Base-by-base conservation (phyloP, 2,329 filamentous ascomycete genomes). In the Thermoascus crustaceus region DNA sequence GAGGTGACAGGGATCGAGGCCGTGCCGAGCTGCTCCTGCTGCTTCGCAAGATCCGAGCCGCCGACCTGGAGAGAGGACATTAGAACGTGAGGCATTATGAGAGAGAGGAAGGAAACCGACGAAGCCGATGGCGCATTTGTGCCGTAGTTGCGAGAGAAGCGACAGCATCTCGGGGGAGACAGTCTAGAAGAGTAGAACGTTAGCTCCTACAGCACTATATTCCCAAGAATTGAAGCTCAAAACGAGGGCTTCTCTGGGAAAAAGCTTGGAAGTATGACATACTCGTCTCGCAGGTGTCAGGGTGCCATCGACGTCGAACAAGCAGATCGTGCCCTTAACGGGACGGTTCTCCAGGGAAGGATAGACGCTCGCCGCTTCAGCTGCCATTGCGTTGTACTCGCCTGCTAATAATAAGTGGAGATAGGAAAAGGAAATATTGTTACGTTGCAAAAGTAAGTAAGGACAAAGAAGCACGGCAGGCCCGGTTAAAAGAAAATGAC, bases 271-370 rank as follows among this genome's bases (percentile, higher is more conserved):
- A 10, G 19, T 31, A 32, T n/a, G 23, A 61, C 72, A 42, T 71
- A 93, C 85, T 52, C 74, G 72, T 47, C 91, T 79, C 30, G 91
- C 80, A 26, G 79, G 82, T 10, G 87, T 91, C 49, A 98, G 76
- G 19, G 91, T 95, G 55, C 78, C 85, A 61, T 98, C 91, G 41
- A 98, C 91, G 66, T 98, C 91, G 66, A 98, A 98, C 45, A 98
- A 81, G 56, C 78, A 80, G 64, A 98, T 84, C 46, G 89, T 96
- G 73, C 91, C 86, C 69, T 88, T 85, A 63, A 95, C 68, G 27
- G 85, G 85, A 49, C 91, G 85, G 53, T 89, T 73, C 60, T 81
- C 75, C 47, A 96, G 77, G 44, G 86, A 76, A 38, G 87, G 82
- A 65, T 80, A 84, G 22, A 55, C 40, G 34, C 54, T 47, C 21